These are phyloP conservation scores for Paecilomyces niveus DNA, from an alignment of 2,329 filamentous ascomycete genomes.

Conservation along the genomic window DNA sequence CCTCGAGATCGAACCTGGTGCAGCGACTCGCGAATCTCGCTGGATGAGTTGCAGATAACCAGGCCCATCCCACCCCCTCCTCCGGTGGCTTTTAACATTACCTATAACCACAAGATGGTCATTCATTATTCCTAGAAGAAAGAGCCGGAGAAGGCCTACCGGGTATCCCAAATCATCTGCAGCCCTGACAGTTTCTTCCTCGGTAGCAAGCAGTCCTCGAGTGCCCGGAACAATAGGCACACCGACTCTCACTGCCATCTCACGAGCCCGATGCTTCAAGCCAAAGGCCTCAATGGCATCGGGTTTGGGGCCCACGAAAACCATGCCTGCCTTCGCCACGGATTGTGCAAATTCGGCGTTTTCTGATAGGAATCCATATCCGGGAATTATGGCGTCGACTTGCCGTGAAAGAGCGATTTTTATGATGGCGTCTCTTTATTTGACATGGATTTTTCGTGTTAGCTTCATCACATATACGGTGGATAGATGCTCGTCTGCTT, in stretches of 20 bases:
- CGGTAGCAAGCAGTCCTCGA: neutral
- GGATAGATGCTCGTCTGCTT: too few species aligned
- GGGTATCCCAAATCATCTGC: neutral
- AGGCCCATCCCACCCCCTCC: slow-evolving; percentile 1
- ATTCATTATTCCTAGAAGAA: too few species aligned
- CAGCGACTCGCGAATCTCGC: too few species aligned
- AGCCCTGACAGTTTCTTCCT: neutral
- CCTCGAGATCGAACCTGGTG: too few species aligned
- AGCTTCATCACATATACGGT: too few species aligned
- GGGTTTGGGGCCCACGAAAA: neutral
- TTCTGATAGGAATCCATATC: neutral
- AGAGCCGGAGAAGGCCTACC: too few species aligned
- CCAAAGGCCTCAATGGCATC: neutral
- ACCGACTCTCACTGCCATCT: neutral
- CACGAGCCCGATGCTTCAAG: neutral
- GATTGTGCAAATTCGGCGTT: slow-evolving; percentile 8
- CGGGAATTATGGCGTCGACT: neutral
- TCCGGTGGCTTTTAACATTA: neutral
- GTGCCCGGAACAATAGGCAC: neutral
- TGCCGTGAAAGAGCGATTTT: too few species aligned
- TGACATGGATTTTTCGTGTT: too few species aligned
- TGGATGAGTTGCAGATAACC: too few species aligned
- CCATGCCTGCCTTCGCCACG: neutral
- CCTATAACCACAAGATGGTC: too few species aligned
- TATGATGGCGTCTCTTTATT: too few species aligned